A percentile compares a stretch with the other conserved stretches of the same genome.
Evolutionary conservation across 805 yeast genomes (phyloP).

Genomic region (Peterozyma xylosa): DNA sequence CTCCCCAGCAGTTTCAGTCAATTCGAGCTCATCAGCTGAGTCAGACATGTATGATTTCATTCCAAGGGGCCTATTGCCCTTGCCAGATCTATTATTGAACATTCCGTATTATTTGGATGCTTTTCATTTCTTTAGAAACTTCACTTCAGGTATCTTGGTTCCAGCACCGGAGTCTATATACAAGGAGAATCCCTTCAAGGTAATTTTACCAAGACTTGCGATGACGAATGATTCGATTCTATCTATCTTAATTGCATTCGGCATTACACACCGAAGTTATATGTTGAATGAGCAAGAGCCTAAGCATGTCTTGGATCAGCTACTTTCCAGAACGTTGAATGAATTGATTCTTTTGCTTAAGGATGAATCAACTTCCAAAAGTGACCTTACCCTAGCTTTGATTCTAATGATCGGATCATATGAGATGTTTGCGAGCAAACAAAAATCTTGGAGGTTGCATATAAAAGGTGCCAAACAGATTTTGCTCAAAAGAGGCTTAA

Average conservation of each 20-base stretch:
- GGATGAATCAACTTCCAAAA: constrained; percentile 43
- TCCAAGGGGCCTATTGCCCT: constrained; percentile 31
- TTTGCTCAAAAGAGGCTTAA: constrained; percentile 41
- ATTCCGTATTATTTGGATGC: constrained; percentile 55
- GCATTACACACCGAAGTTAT: constrained; percentile 29
- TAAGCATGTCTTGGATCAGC: constrained; percentile 36
- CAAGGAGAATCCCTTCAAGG: constrained; percentile 57
- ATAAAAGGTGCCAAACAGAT: constrained; percentile 62
- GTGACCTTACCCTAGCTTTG: constrained; percentile 62
- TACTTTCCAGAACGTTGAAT: constrained; percentile 50
- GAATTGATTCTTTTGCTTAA: constrained; percentile 45
- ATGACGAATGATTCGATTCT: constrained; percentile 48
- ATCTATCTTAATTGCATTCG: constrained; percentile 47
- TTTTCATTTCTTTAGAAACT: constrained; percentile 55
- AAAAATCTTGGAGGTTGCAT: constrained; percentile 56
- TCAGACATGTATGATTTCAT: constrained; percentile 9
- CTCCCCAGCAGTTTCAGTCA: constrained; percentile 7
- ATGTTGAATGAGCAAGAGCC: constrained; percentile 22
- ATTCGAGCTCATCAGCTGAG: neutral
- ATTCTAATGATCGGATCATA: constrained; percentile 52
- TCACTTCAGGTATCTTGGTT: constrained; percentile 53
- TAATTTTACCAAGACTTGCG: constrained; percentile 62
- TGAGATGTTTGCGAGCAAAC: constrained; percentile 38
- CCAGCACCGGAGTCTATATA: constrained; percentile 56
- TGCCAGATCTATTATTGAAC: constrained; percentile 53